Conservation (phyloP, 2,329 filamentous ascomycete species). For the Talaromyces islandicus region DNA sequence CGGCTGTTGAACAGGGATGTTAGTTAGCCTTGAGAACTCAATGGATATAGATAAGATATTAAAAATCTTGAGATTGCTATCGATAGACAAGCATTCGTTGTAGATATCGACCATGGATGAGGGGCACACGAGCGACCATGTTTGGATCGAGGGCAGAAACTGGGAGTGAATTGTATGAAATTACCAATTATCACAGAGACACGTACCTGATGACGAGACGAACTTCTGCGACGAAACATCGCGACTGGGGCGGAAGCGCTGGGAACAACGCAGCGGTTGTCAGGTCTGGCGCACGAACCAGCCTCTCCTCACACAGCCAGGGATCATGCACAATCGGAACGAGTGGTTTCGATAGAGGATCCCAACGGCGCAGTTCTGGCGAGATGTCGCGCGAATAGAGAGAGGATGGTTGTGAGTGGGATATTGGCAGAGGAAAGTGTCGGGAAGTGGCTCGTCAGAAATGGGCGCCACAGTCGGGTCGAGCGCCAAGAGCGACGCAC, state of each 20-base stretch:
- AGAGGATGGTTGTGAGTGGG: not conserved
- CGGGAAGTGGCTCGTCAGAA: slow-evolving; percentile 6
- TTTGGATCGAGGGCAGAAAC: not conserved
- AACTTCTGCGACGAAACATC: slow-evolving; percentile 14
- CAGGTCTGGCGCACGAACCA: not conserved
- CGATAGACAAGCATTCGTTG: not conserved
- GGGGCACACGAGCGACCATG: not conserved
- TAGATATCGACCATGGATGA: not conserved
- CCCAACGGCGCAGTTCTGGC: not conserved
- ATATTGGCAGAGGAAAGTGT: not conserved
- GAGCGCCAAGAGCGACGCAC: not conserved
- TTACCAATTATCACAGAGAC: not conserved
- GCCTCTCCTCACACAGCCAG: slow-evolving; percentile 2
- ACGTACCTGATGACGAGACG: slow-evolving; percentile 14
- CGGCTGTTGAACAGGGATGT: slow-evolving; percentile 43
- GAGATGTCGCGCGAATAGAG: not conserved
- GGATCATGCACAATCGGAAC: not conserved
- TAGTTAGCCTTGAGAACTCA: slow-evolving; percentile 8
- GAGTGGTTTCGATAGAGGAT: not conserved
- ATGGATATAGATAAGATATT: slow-evolving; percentile 6
- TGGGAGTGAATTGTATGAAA: not conserved
- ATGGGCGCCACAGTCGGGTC: slow-evolving; percentile 4
- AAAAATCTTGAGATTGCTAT: not conserved
- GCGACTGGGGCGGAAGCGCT: slow-evolving; percentile 5
- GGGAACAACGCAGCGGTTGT: slow-evolving; percentile 2